Base-by-base conservation (phyloP, 108 stramenopile species). In the Bacterosira constricta region DNA sequence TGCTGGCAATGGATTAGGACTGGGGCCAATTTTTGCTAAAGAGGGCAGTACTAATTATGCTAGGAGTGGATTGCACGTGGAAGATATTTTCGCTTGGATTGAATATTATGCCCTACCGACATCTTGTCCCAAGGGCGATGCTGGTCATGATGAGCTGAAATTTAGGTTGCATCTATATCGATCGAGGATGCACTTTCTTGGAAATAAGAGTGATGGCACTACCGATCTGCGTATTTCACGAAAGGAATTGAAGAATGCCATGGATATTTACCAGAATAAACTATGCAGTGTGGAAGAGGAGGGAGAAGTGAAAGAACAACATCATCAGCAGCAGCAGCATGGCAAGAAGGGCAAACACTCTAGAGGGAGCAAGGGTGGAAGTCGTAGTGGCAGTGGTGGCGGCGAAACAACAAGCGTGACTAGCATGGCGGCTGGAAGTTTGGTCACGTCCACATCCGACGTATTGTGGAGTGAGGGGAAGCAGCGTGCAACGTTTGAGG, bases 231-330 rank as follows among this genome's bases (percentile, higher is more conserved):
- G 69, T 11, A 38, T 66, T 8, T 46, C 88, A 12, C 77, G 87
- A 35, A 94, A 94, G 67, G 92, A 94, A 67, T 75, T 94, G 35
- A 90, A 91, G 60, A 70, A 75, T 31, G 92, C 92, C 59, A 94
- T 91, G 90, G 92, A 94, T 65, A 75, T 90, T 27, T 90, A 86
- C 70, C 87, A 94, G 45, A 88, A 91, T 56, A 90, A 91, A 38
- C 77, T 85, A 5, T 82, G 80, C 72, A 46, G 55, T 55, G 26
- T 26, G 12, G 60, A 27, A 1, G 53, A 54, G 31, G 53, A 13
- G 13, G 12, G 23, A 38, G 53, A 13, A 17, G 53, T 4, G 53
- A 30, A 55, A 17, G 66, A 6, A 26, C 29, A 11, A 17, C n/a
- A 0, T 25, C 12, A 38, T 17, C 26, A 13, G 46, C 31, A 8